These are phyloP conservation scores for Nematocida minor DNA, from an alignment of 371 early-diverging fungal species.

Conservation along the genomic window DNA sequence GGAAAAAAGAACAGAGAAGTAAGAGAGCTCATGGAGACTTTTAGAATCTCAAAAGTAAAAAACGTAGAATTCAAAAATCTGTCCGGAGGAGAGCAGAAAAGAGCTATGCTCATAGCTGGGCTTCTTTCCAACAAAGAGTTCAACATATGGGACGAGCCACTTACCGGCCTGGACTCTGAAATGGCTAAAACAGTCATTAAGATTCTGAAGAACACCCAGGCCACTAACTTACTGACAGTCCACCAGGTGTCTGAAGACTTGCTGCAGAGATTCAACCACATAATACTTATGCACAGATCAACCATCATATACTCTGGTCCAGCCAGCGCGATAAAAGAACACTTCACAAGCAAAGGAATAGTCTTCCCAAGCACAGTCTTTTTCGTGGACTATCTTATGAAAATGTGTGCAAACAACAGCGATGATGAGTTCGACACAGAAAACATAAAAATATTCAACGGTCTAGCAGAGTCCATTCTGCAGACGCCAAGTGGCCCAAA, in stretches of 20 bases:
- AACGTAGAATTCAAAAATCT: slow-evolving; percentile 4
- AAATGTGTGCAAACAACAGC: not conserved
- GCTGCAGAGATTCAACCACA: slow-evolving; percentile 5
- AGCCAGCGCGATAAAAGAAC: not conserved
- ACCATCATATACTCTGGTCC: slow-evolving; percentile 34
- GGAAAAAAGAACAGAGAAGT: not conserved
- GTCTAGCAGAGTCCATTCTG: not conserved
- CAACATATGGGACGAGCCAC: slow-evolving; percentile 39
- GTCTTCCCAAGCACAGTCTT: slow-evolving; percentile 9
- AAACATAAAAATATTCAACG: not conserved
- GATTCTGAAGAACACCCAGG: not conserved
- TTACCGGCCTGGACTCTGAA: slow-evolving; percentile 15
- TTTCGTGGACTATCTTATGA: slow-evolving; percentile 2
- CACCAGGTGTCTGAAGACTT: slow-evolving; percentile 8
- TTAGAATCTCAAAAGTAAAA: not conserved
- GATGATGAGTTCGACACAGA: not conserved
- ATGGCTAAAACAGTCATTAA: not conserved
- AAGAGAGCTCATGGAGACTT: not conserved
- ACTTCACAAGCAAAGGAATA: not conserved
- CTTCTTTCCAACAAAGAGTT: not conserved
- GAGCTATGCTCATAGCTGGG: slow-evolving; percentile 7
- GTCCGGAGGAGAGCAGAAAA: slow-evolving; percentile 15
- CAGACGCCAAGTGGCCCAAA: not conserved
- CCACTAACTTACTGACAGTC: slow-evolving; percentile 14
- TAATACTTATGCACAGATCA: slow-evolving; percentile 18